phyloP scores from a whole-genome alignment of 805 yeast species.

The Kazachstania bromeliacearum region DNA sequence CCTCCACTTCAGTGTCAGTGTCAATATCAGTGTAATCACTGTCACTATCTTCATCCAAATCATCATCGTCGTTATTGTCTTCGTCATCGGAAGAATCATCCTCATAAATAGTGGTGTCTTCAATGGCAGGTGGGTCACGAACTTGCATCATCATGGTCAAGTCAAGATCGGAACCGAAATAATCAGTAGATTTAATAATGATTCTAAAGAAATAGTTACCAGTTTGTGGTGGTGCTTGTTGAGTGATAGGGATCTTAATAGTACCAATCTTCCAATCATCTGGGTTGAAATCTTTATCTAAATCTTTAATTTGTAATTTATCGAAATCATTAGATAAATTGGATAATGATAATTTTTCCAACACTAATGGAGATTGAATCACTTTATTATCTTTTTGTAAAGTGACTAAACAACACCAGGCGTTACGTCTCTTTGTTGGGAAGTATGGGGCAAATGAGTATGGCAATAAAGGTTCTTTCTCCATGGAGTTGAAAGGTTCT shows the following conservation, averaged over 20 bases:
- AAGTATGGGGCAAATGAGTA: constrained; percentile 63
- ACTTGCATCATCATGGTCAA: constrained; percentile 66
- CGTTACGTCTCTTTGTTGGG: constrained; percentile 44
- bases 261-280: constrained; percentile 48
- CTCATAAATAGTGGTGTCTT: constrained; percentile 53
- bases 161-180: constrained; percentile 75
- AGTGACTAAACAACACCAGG: constrained; percentile 63
- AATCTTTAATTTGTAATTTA: constrained; percentile 21
- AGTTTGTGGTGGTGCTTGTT: constrained; percentile 66
- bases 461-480: constrained; percentile 62
- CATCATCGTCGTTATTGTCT: constrained; percentile 57
- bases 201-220: constrained; percentile 66
- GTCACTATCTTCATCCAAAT: constrained; percentile 37
- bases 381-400: constrained; percentile 74
- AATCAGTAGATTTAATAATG: constrained; percentile 59
- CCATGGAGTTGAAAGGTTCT: constrained; percentile 61
- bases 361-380: constrained; percentile 48
- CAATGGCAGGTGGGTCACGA: constrained; percentile 43
- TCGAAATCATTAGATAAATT: constrained; percentile 25
- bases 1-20: constrained; percentile 31
- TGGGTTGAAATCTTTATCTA: constrained; percentile 28
- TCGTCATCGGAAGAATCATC: constrained; percentile 38
- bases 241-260: constrained; percentile 61
- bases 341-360: constrained; percentile 22
- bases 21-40: constrained; percentile 30